phyloP scores from a whole-genome alignment of 2,329 filamentous ascomycete genomes.

The Stagonosporopsis vannaccii region DNA sequence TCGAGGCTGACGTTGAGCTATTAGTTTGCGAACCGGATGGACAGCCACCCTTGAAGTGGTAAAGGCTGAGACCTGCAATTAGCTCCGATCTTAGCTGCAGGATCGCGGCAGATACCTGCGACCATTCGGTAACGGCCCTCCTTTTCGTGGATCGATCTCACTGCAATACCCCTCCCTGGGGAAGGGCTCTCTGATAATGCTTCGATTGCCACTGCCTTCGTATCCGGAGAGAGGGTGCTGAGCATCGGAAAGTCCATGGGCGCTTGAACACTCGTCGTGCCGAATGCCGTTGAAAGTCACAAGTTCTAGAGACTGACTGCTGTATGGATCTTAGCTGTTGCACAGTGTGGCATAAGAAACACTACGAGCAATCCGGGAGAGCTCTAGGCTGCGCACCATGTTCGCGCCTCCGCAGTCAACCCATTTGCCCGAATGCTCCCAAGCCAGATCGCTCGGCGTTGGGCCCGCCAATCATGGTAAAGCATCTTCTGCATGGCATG shows the following conservation, averaged over 20 bases:
- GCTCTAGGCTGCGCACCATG: background rate
- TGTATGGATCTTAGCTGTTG: constrained; percentile 1
- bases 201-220: background rate
- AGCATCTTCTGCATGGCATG: background rate
- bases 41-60: background rate
- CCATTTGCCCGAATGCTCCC: constrained; percentile 10
- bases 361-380: background rate
- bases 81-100: constrained; percentile 19
- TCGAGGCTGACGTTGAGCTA: constrained; percentile 4
- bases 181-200: background rate
- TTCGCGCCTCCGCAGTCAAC: background rate
- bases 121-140: constrained; percentile 10
- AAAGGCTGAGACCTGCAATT: background rate
- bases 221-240: background rate
- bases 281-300: background rate
- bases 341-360: constrained; percentile 2
- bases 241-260: background rate
- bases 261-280: background rate
- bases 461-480: constrained; percentile 1
- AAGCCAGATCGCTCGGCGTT: background rate
- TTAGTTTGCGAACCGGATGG: background rate
- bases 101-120: constrained; percentile 14
- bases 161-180: background rate
- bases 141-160: constrained; percentile 2
- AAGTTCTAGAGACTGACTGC: background rate